Percentiles rank a stretch among this genome's conserved stretches.
Conservation (phyloP, 371 early-diverging fungal genomes). For the Mucor ambiguus region DNA sequence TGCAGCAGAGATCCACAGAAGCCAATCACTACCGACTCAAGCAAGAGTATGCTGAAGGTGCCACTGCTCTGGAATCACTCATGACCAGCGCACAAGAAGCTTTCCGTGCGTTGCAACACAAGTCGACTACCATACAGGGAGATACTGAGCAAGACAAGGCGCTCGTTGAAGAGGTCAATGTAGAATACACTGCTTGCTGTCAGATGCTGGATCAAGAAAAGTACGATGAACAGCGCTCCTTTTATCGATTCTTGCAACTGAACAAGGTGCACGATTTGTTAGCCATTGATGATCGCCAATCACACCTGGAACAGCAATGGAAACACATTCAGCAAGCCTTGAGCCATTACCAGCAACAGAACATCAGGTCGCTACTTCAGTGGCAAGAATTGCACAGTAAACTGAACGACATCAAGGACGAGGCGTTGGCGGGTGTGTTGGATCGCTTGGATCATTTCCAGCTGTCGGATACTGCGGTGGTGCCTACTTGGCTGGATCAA, state of each 20-base stretch:
- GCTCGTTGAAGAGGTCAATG: neutral
- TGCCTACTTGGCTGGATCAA: constrained; percentile 13
- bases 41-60: constrained; percentile 9
- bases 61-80: neutral
- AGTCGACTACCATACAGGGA: constrained; percentile 4
- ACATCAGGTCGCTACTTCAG: neutral
- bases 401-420: constrained; percentile 6
- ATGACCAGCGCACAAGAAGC: neutral
- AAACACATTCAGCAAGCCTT: constrained; percentile 12
- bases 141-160: neutral
- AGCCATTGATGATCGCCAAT: constrained; percentile 12
- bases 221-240: constrained; percentile 27
- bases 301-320: constrained; percentile 18
- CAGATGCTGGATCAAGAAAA: constrained; percentile 10
- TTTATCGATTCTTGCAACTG: constrained; percentile 23
- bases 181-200: neutral
- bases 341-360: neutral
- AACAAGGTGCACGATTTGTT: constrained; percentile 19
- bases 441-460: neutral
- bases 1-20: constrained; percentile 16
- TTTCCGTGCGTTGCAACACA: neutral
- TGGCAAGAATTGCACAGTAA: constrained; percentile 14
- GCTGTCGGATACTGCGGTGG: neutral
- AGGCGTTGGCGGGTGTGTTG: neutral
- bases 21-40: constrained; percentile 20